Evolutionary conservation across 108 stramenopile species (phyloP).

Genomic region (Aurantiochytrium sp.): DNA sequence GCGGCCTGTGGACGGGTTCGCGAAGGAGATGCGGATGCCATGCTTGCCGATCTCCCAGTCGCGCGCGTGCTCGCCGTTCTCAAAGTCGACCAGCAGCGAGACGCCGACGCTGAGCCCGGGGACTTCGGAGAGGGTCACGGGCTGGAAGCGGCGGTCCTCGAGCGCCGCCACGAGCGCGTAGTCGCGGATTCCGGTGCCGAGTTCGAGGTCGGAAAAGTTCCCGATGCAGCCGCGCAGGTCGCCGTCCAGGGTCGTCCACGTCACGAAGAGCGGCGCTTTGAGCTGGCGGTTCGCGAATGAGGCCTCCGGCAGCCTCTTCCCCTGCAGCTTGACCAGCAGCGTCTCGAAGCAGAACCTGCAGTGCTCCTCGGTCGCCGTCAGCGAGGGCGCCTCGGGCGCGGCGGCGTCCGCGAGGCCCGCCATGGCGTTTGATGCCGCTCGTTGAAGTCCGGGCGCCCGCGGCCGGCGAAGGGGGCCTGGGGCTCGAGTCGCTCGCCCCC

Average conservation of each 20-base stretch:
- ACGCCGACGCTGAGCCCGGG: background rate
- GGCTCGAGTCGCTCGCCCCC: too few relatives aligned
- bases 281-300: background rate
- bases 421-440: too few relatives aligned
- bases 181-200: background rate
- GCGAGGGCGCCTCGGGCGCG: background rate
- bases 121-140: background rate
- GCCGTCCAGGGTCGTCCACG: background rate
- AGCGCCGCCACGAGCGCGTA: background rate
- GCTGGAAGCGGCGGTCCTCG: background rate
- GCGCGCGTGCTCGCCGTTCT: background rate
- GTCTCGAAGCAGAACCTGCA: slow-evolving; percentile 1
- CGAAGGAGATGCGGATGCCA: background rate
- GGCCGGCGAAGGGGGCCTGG: too few relatives aligned
- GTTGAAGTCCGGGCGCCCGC: too few relatives aligned
- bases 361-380: background rate
- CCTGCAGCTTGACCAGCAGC: background rate
- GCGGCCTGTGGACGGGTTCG: background rate
- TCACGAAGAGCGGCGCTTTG: background rate
- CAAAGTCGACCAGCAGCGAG: background rate
- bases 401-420: background rate
- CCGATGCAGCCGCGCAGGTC: slow-evolving; percentile 26
- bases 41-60: slow-evolving; percentile 27
- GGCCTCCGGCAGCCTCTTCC: background rate
- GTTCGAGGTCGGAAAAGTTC: background rate